phyloP scores from a whole-genome alignment of 805 yeast genomes.

The Lipomyces orientalis region DNA sequence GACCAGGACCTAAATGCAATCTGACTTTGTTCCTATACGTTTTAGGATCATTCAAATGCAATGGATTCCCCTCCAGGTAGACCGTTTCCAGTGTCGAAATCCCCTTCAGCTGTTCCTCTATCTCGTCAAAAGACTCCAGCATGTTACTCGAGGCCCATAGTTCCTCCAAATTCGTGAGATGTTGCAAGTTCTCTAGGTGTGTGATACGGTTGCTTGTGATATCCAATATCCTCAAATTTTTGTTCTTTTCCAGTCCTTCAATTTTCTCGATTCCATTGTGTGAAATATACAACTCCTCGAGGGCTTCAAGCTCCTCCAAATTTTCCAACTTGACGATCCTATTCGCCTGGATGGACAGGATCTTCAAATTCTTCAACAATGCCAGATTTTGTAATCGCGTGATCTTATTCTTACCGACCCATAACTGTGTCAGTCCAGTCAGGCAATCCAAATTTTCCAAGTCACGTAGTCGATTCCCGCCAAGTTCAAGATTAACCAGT shows the following conservation, averaged over 20 bases:
- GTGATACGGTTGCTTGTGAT: slow-evolving; percentile 75
- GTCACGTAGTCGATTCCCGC: slow-evolving; percentile 76
- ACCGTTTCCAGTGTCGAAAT: slow-evolving; percentile 79
- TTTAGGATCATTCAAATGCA: slow-evolving; percentile 73
- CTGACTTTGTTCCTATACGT: slow-evolving; percentile 84
- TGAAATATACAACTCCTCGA: slow-evolving; percentile 87
- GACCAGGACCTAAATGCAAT: slow-evolving; percentile 69
- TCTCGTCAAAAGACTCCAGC: slow-evolving; percentile 68
- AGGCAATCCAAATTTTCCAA: slow-evolving; percentile 62
- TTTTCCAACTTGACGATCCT: slow-evolving; percentile 80
- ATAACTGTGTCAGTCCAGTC: slow-evolving; percentile 68
- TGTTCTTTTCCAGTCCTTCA: slow-evolving; percentile 76
- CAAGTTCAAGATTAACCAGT: slow-evolving; percentile 78
- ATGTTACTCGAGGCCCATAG: slow-evolving; percentile 89
- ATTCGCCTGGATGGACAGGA: slow-evolving; percentile 89
- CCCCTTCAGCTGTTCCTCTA: slow-evolving; percentile 67
- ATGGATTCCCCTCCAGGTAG: slow-evolving; percentile 91
- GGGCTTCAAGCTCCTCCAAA: slow-evolving; percentile 67
- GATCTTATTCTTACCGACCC: slow-evolving; percentile 92
- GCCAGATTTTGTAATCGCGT: slow-evolving; percentile 65
- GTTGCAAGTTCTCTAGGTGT: slow-evolving; percentile 66
- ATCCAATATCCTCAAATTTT: slow-evolving; percentile 74
- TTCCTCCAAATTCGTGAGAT: slow-evolving; percentile 77
- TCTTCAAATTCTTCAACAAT: slow-evolving; percentile 63
- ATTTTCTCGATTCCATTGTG: slow-evolving; percentile 78